Evolutionary conservation across 106 monocot genomes (phyloP).

Genomic region (Iris macrosiphon): DNA sequence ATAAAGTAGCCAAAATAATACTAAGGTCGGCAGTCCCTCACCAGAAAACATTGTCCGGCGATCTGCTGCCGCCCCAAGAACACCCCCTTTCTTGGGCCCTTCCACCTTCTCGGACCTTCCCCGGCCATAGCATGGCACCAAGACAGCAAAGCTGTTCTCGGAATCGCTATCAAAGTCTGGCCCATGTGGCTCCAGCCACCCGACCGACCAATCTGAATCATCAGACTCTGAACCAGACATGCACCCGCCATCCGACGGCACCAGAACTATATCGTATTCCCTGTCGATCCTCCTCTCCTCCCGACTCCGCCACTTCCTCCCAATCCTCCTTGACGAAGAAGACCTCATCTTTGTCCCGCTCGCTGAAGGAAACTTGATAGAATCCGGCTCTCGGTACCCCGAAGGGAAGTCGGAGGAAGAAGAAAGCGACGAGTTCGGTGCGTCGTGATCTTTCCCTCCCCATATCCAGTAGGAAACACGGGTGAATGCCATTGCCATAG

Average conservation of each 20-base stretch:
- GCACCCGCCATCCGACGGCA: constrained; percentile 62
- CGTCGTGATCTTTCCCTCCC: constrained; percentile 29
- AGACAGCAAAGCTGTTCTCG: constrained; percentile 68
- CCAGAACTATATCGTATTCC: constrained; percentile 69
- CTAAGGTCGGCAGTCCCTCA: no score
- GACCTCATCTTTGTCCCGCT: constrained; percentile 13
- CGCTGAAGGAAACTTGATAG: constrained; percentile 13
- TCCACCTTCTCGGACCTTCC: constrained; percentile 20
- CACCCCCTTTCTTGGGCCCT: constrained; percentile 6
- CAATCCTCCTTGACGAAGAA: constrained; percentile 24
- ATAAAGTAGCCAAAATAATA: no score
- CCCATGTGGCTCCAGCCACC: constrained; percentile 76
- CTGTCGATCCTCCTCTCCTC: constrained; percentile 45
- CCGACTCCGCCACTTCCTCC: constrained; percentile 27
- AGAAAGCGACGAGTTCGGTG: constrained; percentile 10
- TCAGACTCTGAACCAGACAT: constrained; percentile 77
- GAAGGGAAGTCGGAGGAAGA: constrained; percentile 41
- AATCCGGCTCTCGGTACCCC: constrained; percentile 39
- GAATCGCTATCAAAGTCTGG: constrained; percentile 42
- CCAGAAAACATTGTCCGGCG: constrained; percentile 13
- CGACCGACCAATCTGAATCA: constrained; percentile 85
- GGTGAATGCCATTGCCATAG: constrained; percentile 42
- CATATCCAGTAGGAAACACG: constrained; percentile 44
- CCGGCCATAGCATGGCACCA: constrained; percentile 68
- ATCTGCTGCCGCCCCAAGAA: constrained; percentile 17